These are phyloP conservation scores for Mycoemilia scoparia DNA, from an alignment of 192 early-diverging fungal genomes.

Conservation along the genomic window DNA sequence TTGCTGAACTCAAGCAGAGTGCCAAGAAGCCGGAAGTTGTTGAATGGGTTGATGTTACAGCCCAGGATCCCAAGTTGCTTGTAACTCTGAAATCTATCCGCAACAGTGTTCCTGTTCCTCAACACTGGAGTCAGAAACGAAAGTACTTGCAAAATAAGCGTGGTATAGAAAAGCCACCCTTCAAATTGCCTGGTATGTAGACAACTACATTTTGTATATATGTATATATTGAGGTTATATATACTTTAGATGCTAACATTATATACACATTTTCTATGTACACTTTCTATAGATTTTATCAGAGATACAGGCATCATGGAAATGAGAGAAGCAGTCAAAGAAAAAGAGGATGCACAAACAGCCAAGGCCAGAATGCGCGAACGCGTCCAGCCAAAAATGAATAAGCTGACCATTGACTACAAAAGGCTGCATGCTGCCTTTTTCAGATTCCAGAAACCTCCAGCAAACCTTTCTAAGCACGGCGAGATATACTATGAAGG, in stretches of 20 bases:
- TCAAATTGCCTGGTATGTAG: conserved; percentile 87
- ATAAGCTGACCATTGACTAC: conserved; percentile 90
- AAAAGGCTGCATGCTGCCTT: conserved; percentile 96
- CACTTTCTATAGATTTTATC: conserved; percentile 96
- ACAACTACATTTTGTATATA: too few species aligned
- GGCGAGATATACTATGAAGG: conserved; percentile 77
- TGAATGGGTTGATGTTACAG: conserved; percentile 90
- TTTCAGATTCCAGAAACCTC: conserved; percentile 82
- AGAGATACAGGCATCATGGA: conserved; percentile 96
- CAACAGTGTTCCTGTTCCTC: conserved; percentile 88
- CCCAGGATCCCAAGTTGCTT: conserved; percentile 74
- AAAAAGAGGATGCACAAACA: conserved; percentile 66
- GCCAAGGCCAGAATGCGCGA: conserved; percentile 76
- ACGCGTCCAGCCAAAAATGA: conserved; percentile 84
- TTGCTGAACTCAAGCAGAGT: conserved; percentile 84
- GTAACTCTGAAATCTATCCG: conserved; percentile 79
- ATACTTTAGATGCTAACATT: too few species aligned
- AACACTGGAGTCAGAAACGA: conserved; percentile 90
- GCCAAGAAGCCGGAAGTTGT: conserved; percentile 89
- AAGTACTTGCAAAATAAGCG: conserved; percentile 95
- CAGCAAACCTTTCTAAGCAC: conserved; percentile 14
- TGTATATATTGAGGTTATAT: too few species aligned
- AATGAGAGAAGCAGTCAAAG: conserved; percentile 71
- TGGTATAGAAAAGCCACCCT: conserved; percentile 88
- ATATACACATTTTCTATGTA: too few species aligned